Conservation (phyloP, 768 basidiomycete species). For the Rhizopogon rudus region DNA sequence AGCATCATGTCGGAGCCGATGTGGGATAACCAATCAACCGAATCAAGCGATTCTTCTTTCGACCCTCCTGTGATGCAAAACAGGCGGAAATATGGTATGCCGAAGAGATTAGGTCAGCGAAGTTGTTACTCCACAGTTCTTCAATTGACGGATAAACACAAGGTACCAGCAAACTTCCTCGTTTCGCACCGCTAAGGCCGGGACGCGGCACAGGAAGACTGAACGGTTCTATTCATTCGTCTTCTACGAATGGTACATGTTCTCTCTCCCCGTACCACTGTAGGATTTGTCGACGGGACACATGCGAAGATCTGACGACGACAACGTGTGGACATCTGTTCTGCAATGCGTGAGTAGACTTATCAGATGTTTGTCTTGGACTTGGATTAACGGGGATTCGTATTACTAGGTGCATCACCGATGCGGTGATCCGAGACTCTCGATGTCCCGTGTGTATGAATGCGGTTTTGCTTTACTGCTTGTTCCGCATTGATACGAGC, state of each 20-base stretch:
- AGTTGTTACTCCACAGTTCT: not conserved
- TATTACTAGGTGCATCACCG: slow-evolving; percentile 45
- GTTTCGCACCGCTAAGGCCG: slow-evolving; percentile 23
- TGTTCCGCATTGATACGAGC: slow-evolving; percentile 45
- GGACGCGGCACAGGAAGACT: slow-evolving; percentile 5
- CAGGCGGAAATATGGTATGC: slow-evolving; percentile 7
- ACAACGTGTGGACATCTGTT: slow-evolving; percentile 65
- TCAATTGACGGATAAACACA: slow-evolving; percentile 4
- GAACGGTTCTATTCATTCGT: not conserved
- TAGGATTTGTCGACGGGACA: slow-evolving; percentile 43
- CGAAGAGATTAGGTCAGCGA: slow-evolving; percentile 18
- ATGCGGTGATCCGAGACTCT: slow-evolving; percentile 39
- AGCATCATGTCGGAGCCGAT: slow-evolving; percentile 24
- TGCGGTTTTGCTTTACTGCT: slow-evolving; percentile 49
- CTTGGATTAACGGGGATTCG: not conserved
- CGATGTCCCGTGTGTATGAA: slow-evolving; percentile 50
- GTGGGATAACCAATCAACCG: slow-evolving; percentile 25
- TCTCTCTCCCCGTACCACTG: slow-evolving; percentile 34
- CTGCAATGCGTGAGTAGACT: slow-evolving; percentile 43
- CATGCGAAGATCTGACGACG: slow-evolving; percentile 50
- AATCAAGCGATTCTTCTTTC: slow-evolving; percentile 23
- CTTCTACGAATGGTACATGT: not conserved
- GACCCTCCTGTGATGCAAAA: slow-evolving; percentile 16
- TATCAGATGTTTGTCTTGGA: not conserved
- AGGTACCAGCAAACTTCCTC: slow-evolving; percentile 26